A percentile compares a stretch with the other conserved stretches of the same genome.
These are phyloP conservation scores for Yamadazyma atmosphaerica DNA, from an alignment of 1,139 yeast species.

Conservation along the genomic window DNA sequence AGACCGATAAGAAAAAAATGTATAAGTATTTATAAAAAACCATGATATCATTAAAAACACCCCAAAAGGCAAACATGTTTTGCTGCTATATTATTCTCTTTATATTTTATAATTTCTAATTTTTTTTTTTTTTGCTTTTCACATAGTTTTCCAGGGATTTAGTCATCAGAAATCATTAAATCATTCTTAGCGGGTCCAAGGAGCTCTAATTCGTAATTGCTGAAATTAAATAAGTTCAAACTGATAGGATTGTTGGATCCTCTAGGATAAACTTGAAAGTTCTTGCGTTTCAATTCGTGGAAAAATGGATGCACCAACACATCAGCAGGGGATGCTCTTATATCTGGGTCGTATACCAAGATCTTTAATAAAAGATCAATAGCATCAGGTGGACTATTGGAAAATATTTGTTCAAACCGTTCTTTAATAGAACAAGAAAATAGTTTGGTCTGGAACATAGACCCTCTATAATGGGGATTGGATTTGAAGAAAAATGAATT, in stretches of 20 bases:
- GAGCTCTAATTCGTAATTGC: conserved; percentile 52
- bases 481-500: conserved; percentile 71
- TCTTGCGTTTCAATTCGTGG: conserved; percentile 60
- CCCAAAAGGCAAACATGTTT: conserved; percentile 1
- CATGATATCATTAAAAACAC: not conserved
- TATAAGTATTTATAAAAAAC: conserved; percentile 1
- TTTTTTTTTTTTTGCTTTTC: conserved; percentile 1
- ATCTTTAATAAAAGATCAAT: conserved; percentile 68
- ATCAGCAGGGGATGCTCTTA: conserved; percentile 63
- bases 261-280: conserved; percentile 61
- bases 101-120: not conserved
- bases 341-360: conserved; percentile 71
- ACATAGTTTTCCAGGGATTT: too few species aligned
- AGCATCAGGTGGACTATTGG: conserved; percentile 69
- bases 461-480: conserved; percentile 74
- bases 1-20: not conserved
- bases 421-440: conserved; percentile 61
- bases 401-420: conserved; percentile 68
- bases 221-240: conserved; percentile 53
- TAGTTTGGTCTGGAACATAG: conserved; percentile 66
- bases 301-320: conserved; percentile 73
- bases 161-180: conserved; percentile 18
- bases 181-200: conserved; percentile 46
- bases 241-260: conserved; percentile 42
- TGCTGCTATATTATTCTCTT: not conserved